Base-by-base conservation (phyloP, 2,329 filamentous ascomycete species). In the Blastomyces gilchristii region DNA sequence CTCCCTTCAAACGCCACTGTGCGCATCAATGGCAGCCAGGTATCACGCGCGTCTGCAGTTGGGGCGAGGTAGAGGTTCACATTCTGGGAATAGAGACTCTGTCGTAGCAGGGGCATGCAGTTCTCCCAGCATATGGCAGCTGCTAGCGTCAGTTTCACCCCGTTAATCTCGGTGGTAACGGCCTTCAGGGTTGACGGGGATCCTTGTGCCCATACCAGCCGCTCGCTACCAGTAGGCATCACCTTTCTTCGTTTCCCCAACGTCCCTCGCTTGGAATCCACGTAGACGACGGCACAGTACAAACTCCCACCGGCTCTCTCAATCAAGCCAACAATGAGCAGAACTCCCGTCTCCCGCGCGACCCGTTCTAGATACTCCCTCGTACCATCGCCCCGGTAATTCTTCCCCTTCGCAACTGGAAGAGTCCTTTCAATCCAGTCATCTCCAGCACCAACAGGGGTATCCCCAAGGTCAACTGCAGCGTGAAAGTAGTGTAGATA, bases 71-170 rank as follows among this genome's bases (percentile, higher is more conserved):
- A 97, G 14, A 97, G 78, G 73, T 96, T 96, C 70, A 97, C 86
- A 71, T 96, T 96, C 75, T 97, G 93, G 2, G 85, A 83, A 74
- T 97, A 97, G 47, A 97, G 80, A 18, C 85, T 83, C 72, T 96
- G 89, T 22, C 93, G 84, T 8, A 97, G 80, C 22, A 97, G 79
- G 0, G 92, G 92, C 91, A 96, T 97, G 77, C 93, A 96, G 74
- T 90, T 96, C 75, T 97, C 92, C 92, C 92, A 97, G 80, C 92
- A 96, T 68, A 97, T 95, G 3, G 91, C 93, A 2, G 89, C 86
- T 0, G 88, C 92, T 64, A 97, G 83, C 63, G 90, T 93, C 65
- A 97, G 77, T 66, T 85, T 86, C 2, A 91, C 84, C 59, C 90
- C 91, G 65, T 87, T 87, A 73, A 97, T 91, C 31, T 81, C 84